Evolutionary conservation across 1,284 basidiomycete species (phyloP), one percentile per base, ranked within the genome.

Genomic region (Puccinia hordei): DNA sequence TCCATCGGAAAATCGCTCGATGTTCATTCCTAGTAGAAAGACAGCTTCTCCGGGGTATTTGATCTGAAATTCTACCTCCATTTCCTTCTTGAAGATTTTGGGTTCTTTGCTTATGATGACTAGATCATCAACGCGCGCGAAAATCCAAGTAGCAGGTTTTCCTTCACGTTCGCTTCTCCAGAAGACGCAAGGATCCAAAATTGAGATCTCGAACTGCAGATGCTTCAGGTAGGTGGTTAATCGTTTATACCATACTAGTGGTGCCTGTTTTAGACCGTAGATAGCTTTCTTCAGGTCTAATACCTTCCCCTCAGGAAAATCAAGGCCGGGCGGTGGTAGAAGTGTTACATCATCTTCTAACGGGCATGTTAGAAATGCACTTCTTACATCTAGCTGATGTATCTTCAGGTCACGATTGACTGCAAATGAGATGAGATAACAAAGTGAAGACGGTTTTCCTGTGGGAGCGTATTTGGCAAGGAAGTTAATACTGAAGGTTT

Each of bases 121-220:
- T 30, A 72, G 44, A 49, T 72, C 69, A 30, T 72, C 69, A 1
- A 72, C 69, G 53, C n/a, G 71, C 15, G 55, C 30, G 30, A 49
- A 73, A 2, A 73, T 24, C 9, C 22, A 61, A 3, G 59, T 61
- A 2, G n/a, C n/a, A n/a, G n/a, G n/a, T n/a, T n/a, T n/a, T n/a
- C n/a, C n/a, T n/a, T n/a, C n/a, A n/a, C n/a, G n/a, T n/a, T 24
- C 33, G 3, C 12, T 3, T 5, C 59, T 5, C 4, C 10, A 61
- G n/a, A 61, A 61, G 12, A 61, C 59, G 24, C 59, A 61, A 61
- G 59, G 12, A 17, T 69, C 38, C 22, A 27, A n/a, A 6, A 44
- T 1, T 46, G 38, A 69, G 17, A 27, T 27, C 0, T 2, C 19
- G n/a, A 69, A 69, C 10, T 15, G 38, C 12, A 69, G 44, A 22